Conservation (phyloP, 176 grass and related monocot species). For the Juncus effusus region DNA sequence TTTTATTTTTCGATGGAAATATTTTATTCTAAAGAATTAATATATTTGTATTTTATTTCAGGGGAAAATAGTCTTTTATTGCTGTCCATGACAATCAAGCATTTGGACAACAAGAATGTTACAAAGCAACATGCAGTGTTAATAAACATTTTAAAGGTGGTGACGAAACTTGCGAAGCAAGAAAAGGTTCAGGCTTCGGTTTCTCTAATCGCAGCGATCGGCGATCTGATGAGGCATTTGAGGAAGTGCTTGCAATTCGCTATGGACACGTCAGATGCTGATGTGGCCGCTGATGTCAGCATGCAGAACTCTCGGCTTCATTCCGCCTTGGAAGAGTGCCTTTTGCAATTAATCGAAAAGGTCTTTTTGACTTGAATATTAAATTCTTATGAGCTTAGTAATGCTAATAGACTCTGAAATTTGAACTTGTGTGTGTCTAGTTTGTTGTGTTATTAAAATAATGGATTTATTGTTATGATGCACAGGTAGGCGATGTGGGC, state of each 20-base stretch:
- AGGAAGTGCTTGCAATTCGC: slow-evolving; percentile 92
- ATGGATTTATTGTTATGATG: slow-evolving; percentile 20
- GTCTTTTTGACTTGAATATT: slow-evolving; percentile 26
- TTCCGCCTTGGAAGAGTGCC: slow-evolving; percentile 72
- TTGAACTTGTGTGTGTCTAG: too few species aligned
- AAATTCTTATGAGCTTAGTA: slow-evolving; percentile 16
- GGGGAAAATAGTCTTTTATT: slow-evolving; percentile 81
- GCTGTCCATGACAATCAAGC: slow-evolving; percentile 82
- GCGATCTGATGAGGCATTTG: slow-evolving; percentile 79
- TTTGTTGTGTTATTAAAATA: slow-evolving; percentile 9
- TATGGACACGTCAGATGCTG: slow-evolving; percentile 63
- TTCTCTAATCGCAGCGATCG: slow-evolving; percentile 67
- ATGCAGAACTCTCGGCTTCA: slow-evolving; percentile 60
- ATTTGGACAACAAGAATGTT: slow-evolving; percentile 81
- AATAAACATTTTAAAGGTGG: slow-evolving; percentile 82
- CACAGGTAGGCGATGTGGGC: slow-evolving; percentile 84
- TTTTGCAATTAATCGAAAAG: slow-evolving; percentile 74
- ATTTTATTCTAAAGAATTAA: neutral
- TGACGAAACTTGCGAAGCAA: slow-evolving; percentile 63
- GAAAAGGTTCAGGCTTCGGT: slow-evolving; percentile 63
- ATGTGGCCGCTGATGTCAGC: slow-evolving; percentile 28
- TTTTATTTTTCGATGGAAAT: neutral
- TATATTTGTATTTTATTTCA: slow-evolving; percentile 33
- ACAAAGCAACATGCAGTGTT: slow-evolving; percentile 59
- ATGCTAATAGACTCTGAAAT: neutral